Evolutionary conservation across 495 filamentous ascomycete species (phyloP), one percentile per base, ranked within the genome.

Genomic region (Aspergillus incahuasiensis): DNA sequence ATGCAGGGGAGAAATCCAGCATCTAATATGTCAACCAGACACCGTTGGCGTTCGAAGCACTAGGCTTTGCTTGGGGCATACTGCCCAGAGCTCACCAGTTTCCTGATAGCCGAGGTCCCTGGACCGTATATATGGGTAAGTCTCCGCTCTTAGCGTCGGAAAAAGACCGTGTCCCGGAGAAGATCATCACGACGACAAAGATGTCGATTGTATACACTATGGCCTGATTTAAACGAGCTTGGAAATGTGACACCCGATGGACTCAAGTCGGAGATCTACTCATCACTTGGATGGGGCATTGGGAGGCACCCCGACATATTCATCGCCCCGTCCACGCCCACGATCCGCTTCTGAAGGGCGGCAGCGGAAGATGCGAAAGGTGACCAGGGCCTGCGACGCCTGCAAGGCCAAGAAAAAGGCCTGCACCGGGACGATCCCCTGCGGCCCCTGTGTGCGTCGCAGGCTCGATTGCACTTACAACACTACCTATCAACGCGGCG

Each of bases 401-500:
- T 68, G 66, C 54, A 65, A 64, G 39, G 20, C 48, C 1, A 65
- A 65, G 34, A 68, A 68, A 18, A 68, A 68, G 25, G 58, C 66
- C 2, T 68, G 63, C 48, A 68, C 63, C 2, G 66, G 66, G 5
- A 63, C 45, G 11, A 55, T 68, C 6, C 66, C 66, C n/a, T 66
- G 66, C 45, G 56, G 32, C 6, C 63, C 63, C 1, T 68, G 66
- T 48, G 41, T 52, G 11, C 63, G 59, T 11, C 55, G 53, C 15
- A 49, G 58, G 24, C 16, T 48, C 12, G 19, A 19, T 11, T 68
- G 65, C 34, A 62, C 63, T 2, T 68, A 68, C 53, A 52, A 65
- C 22, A 60, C 63, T 0, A 56, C 63, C 5, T 68, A 68, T 38
- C 55, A 58, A 43, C 54, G 65, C 19, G 65, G 65, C 12, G 61